Percentiles rank a stretch among this genome's conserved stretches.
phyloP scores from a whole-genome alignment of 2,329 filamentous ascomycete species.

The Venturia asperata region DNA sequence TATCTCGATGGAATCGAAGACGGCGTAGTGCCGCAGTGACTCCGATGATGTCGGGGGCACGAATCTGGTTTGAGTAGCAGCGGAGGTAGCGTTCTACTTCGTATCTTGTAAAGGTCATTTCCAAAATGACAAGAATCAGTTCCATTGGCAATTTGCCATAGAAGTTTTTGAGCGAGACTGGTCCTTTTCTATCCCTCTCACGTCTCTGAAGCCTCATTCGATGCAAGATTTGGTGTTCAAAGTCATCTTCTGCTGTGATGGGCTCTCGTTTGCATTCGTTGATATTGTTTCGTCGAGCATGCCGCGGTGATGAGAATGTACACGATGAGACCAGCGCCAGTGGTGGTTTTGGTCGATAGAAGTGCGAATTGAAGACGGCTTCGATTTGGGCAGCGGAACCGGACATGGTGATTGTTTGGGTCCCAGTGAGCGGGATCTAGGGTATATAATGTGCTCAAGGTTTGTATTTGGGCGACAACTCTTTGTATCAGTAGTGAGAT shows the following conservation, averaged over 20 bases:
- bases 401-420: background rate
- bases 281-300: background rate
- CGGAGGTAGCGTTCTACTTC: background rate
- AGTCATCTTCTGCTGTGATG: background rate
- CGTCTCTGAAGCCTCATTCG: background rate
- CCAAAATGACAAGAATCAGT: background rate
- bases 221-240: background rate
- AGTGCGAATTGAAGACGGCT: background rate
- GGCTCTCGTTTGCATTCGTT: background rate
- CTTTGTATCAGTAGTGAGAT: background rate
- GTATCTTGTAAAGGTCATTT: background rate
- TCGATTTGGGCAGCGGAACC: background rate
- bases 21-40: background rate
- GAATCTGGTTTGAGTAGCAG: background rate
- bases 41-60: too few species aligned
- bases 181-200: background rate
- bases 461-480: background rate
- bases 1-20: background rate
- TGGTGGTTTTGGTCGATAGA: background rate
- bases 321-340: background rate
- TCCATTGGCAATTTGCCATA: background rate
- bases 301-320: background rate
- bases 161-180: background rate
- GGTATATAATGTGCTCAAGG: background rate
- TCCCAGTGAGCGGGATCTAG: background rate